These are phyloP conservation scores for Tylopilus plumbeoviolaceoides DNA, from an alignment of 768 basidiomycete genomes.

Conservation along the genomic window DNA sequence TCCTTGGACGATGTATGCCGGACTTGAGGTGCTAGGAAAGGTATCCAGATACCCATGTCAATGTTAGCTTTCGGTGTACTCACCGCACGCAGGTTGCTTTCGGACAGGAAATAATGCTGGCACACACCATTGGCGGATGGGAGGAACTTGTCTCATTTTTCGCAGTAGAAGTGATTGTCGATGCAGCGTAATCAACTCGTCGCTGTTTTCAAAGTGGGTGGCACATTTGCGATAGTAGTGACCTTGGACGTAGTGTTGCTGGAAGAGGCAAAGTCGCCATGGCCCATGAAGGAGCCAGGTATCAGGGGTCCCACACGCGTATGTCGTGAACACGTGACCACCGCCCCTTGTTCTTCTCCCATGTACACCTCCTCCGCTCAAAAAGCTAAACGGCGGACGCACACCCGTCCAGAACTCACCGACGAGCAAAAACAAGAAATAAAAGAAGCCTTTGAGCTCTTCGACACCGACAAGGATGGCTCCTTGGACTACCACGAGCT, in stretches of 20 bases:
- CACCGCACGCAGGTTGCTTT: conserved; percentile 14
- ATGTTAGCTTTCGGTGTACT: background rate
- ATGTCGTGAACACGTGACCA: conserved; percentile 23
- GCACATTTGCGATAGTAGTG: conserved; percentile 51
- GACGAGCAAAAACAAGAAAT: conserved; percentile 95
- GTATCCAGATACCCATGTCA: background rate
- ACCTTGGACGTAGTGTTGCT: conserved; percentile 52
- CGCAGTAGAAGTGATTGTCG: conserved; percentile 41
- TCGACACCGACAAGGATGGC: conserved; percentile 98
- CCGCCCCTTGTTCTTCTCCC: background rate
- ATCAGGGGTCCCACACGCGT: conserved; percentile 32
- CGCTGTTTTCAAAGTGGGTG: conserved; percentile 34
- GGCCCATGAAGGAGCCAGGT: background rate
- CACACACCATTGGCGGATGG: conserved; percentile 36
- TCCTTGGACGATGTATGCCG: conserved; percentile 39
- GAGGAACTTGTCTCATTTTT: conserved; percentile 40
- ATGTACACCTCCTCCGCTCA: conserved; percentile 63
- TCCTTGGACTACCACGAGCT: conserved; percentile 96
- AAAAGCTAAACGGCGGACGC: conserved; percentile 71
- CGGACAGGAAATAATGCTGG: conserved; percentile 37
- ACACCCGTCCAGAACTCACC: conserved; percentile 75
- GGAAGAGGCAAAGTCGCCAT: conserved; percentile 46
- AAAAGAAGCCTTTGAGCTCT: conserved; percentile 97
- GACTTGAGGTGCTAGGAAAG: conserved; percentile 48
- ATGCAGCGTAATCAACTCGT: conserved; percentile 40